A percentile compares a stretch with the other conserved stretches of the same genome.
phyloP scores from a whole-genome alignment of 768 basidiomycete genomes.

The Boletus bicolor region DNA sequence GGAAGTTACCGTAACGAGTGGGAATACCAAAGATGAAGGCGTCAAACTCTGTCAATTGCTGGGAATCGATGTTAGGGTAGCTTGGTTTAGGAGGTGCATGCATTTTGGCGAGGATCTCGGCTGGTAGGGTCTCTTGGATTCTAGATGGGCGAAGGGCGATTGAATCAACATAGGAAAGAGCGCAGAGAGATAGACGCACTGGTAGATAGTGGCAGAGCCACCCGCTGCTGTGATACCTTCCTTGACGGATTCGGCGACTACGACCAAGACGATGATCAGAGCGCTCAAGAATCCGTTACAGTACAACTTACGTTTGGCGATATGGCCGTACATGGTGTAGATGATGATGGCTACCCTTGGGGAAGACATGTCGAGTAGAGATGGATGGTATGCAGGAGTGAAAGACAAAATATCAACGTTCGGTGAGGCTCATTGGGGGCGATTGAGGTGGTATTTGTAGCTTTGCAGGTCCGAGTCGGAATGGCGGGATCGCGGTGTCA shows the following conservation, averaged over 20 bases:
- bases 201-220: slow-evolving; percentile 50
- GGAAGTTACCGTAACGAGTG: slow-evolving; percentile 45
- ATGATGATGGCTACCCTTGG: slow-evolving; percentile 63
- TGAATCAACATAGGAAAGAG: neutral
- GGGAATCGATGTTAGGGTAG: slow-evolving; percentile 38
- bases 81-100: slow-evolving; percentile 64
- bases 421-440: neutral
- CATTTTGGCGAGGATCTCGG: slow-evolving; percentile 65
- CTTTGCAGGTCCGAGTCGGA: neutral
- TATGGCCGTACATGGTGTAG: slow-evolving; percentile 74
- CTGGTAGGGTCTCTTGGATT: slow-evolving; percentile 74
- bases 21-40: slow-evolving; percentile 45
- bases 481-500: neutral
- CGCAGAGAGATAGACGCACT: slow-evolving; percentile 39
- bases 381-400: neutral
- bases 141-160: slow-evolving; percentile 34
- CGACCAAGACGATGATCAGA: slow-evolving; percentile 2
- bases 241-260: slow-evolving; percentile 63
- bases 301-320: slow-evolving; percentile 54
- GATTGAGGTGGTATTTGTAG: slow-evolving; percentile 15
- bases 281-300: neutral
- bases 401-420: neutral
- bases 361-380: slow-evolving; percentile 39
- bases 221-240: slow-evolving; percentile 47
- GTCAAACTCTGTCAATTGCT: slow-evolving; percentile 23